Conservation (phyloP, 306 rosid genomes). For the Calophaca sinica region DNA sequence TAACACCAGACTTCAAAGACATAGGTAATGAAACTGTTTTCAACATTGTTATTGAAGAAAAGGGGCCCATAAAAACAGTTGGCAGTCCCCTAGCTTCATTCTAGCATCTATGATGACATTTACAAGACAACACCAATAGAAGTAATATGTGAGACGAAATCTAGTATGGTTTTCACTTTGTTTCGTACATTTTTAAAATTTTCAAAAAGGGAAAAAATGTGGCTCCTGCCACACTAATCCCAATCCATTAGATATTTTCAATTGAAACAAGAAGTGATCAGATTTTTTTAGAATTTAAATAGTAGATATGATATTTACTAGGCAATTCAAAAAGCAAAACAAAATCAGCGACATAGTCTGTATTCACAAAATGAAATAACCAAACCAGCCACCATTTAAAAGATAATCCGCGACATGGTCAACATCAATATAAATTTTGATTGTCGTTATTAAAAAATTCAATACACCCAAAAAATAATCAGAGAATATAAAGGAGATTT, state of each 20-base stretch:
- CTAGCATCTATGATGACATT: conserved; percentile 17
- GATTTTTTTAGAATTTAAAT: conserved; percentile 25
- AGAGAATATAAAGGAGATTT: conserved; percentile 27
- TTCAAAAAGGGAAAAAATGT: conserved; percentile 6
- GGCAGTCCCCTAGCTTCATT: conserved; percentile 12
- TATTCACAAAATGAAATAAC: conserved; percentile 24
- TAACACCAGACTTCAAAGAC: conserved; percentile 8
- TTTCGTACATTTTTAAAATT: neutral
- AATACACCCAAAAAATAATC: neutral
- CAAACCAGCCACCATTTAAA: conserved; percentile 22
- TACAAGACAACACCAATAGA: neutral
- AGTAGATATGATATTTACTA: conserved; percentile 29
- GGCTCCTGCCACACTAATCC: neutral
- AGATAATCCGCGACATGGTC: neutral
- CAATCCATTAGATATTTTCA: conserved; percentile 1
- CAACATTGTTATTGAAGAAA: conserved; percentile 19
- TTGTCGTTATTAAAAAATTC: conserved; percentile 18
- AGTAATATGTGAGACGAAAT: conserved; percentile 1
- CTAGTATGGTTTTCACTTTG: neutral
- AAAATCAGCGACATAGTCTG: conserved; percentile 6
- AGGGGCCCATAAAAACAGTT: neutral
- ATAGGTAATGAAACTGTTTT: conserved; percentile 3
- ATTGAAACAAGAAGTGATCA: conserved; percentile 32
- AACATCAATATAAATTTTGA: conserved; percentile 16
- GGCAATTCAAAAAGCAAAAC: conserved; percentile 25